Conservation (phyloP, 164 flowering plant genomes). For the Berberis thunbergii region DNA sequence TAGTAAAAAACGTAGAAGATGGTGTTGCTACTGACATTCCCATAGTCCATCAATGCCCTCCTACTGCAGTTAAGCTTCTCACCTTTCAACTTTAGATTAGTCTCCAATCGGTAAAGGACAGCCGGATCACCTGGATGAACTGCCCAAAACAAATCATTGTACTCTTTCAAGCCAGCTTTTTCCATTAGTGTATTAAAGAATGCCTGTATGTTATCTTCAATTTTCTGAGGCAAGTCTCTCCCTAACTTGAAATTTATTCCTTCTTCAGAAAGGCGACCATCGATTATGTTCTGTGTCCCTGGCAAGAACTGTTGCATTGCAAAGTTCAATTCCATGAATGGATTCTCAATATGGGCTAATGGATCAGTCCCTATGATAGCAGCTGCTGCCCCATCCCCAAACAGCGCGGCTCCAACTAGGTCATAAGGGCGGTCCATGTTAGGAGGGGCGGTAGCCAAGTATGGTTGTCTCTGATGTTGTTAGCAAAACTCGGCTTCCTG, state of each 20-base stretch:
- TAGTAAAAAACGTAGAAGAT: slow-evolving; percentile 54
- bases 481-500: too few species aligned
- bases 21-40: slow-evolving; percentile 64
- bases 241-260: neutral
- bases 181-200: neutral
- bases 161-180: neutral
- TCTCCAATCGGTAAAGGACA: slow-evolving; percentile 38
- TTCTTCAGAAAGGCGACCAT: neutral
- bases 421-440: slow-evolving; percentile 18
- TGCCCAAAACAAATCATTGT: slow-evolving; percentile 63
- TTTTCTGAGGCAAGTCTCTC: neutral
- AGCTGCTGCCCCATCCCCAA: neutral
- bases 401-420: neutral
- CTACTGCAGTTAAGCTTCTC: slow-evolving; percentile 52
- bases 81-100: slow-evolving; percentile 19
- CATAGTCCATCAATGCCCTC: slow-evolving; percentile 60
- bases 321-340: neutral
- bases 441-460: slow-evolving; percentile 53
- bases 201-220: neutral
- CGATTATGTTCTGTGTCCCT: neutral
- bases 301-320: neutral
- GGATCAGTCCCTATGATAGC: neutral
- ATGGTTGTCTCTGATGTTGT: too few species aligned
- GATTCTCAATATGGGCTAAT: neutral
- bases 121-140: slow-evolving; percentile 52